Evolutionary conservation across 352 stramenopile genomes (phyloP), one percentile per base, ranked within the genome.

Genomic region (Phytophthora macrochlamydospora): DNA sequence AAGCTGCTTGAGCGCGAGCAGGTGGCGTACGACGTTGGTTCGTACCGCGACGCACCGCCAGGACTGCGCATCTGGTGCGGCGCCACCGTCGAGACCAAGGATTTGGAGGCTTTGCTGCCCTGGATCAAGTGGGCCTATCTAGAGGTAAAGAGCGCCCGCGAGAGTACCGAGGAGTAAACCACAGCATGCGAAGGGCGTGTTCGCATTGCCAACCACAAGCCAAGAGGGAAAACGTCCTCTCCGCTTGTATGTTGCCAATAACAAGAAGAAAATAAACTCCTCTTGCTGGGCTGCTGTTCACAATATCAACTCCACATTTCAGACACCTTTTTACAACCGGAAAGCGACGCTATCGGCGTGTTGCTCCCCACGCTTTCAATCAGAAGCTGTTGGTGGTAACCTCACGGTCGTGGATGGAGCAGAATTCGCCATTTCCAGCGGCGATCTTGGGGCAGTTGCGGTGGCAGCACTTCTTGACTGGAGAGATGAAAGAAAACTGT

Each of bases 21-120:
- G 55, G 95, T 99, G 11, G 97, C 97, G 18, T 97, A 95, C 61
- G 98, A 99, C 76, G 99, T 99, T 74, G 97, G 97, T 75, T 97
- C 96, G 63, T 99, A 99, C 88, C 87, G 97, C 49, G 98, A 99
- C 76, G 98, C 98, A 12, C 98, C 98, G 38, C 93, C 97, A 9
- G 98, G 97, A 14, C 97, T 99, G 64, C 89, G 97, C 56, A 99
- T 99, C 82, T 99, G 98, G 98, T 99, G 97, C 77, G 98, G 98
- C 59, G 97, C 97, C n/a, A 99, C 98, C 4, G 97, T 99, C 46
- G 97, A 99, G 81, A 98, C 93, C 48, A 91, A 95, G 61, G 97
- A 99, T 81, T 66, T 99, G 8, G 94, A 99, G 73, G 94, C 94
- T 56, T 75, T 99, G 56, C 95, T 99, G 85, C 98, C 98, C 9